Conservation (phyloP, 75 land plant genomes). For the Sequoiadendron giganteum region DNA sequence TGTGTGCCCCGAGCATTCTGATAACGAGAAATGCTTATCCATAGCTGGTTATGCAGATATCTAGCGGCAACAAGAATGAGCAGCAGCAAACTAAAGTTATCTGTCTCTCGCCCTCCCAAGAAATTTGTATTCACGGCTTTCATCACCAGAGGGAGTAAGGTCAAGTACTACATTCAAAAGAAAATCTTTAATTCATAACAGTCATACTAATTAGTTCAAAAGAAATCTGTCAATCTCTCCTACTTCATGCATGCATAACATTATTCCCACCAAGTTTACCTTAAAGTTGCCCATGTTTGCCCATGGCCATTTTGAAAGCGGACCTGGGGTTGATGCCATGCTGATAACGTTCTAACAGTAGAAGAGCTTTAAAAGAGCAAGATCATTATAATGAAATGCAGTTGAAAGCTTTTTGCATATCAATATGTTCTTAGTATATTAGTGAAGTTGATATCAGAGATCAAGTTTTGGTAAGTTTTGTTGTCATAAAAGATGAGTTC, state of each 20-base stretch:
- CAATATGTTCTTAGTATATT: no score
- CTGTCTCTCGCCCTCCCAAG: constrained; percentile 16
- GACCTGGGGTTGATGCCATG: constrained; percentile 66
- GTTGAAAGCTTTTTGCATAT: no score
- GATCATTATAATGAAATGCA: no score
- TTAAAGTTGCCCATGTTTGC: constrained; percentile 66
- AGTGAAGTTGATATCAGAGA: no score
- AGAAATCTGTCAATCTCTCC: no score
- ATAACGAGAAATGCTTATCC: constrained; percentile 59
- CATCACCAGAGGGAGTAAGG: constrained; percentile 40
- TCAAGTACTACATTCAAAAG: constrained; percentile 20
- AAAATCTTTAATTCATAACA: neutral
- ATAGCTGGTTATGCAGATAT: constrained; percentile 49
- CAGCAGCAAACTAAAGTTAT: constrained; percentile 19
- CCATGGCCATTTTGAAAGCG: constrained; percentile 81
- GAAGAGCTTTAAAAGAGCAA: no score
- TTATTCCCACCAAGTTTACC: constrained; percentile 21
- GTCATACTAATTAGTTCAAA: neutral
- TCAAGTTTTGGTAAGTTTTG: no score
- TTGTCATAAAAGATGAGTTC: no score
- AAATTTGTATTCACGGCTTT: constrained; percentile 19
- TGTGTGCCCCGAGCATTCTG: constrained; percentile 46
- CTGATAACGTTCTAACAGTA: no score
- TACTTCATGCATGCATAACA: no score
- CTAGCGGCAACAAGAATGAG: constrained; percentile 36